Percentiles rank a stretch among this genome's conserved stretches.
Evolutionary conservation across 2,329 filamentous ascomycete genomes (phyloP).

Genomic region (Hypoxylon sp.): DNA sequence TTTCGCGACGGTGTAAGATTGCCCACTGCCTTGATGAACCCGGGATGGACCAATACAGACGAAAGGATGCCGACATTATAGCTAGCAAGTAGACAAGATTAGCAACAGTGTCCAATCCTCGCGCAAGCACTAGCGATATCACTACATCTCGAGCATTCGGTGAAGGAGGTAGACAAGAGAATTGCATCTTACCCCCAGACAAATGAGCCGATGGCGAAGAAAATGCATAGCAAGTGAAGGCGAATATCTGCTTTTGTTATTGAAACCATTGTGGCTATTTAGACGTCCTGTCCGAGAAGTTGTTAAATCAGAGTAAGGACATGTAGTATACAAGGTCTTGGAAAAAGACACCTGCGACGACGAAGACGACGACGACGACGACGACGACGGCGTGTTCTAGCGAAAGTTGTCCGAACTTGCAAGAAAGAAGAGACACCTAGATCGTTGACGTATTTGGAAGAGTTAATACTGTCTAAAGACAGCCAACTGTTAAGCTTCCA

Average conservation of each 20-base stretch:
- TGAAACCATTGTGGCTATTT: constrained; percentile 28
- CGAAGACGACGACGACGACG: too few relatives aligned
- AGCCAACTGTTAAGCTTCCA: constrained; percentile 21
- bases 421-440: too few relatives aligned
- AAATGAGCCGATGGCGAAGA: constrained; percentile 64
- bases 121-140: constrained; percentile 7
- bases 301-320: not conserved
- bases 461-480: too few relatives aligned
- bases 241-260: constrained; percentile 51
- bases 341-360: not conserved
- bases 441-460: too few relatives aligned
- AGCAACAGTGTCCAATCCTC: constrained; percentile 9
- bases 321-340: not conserved
- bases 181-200: constrained; percentile 59
- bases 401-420: too few relatives aligned
- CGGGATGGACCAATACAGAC: constrained; percentile 63
- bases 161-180: not conserved
- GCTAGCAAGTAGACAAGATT: constrained; percentile 41
- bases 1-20: constrained; percentile 55
- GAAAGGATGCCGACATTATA: constrained; percentile 68
- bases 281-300: not conserved
- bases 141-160: not conserved
- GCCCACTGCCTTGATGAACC: constrained; percentile 58
- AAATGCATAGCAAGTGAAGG: constrained; percentile 58
- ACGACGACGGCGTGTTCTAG: too few relatives aligned